Evolutionary conservation across 805 yeast genomes (phyloP), one percentile per base, ranked within the genome.

Genomic region (Pichia rugopelliculosa): DNA sequence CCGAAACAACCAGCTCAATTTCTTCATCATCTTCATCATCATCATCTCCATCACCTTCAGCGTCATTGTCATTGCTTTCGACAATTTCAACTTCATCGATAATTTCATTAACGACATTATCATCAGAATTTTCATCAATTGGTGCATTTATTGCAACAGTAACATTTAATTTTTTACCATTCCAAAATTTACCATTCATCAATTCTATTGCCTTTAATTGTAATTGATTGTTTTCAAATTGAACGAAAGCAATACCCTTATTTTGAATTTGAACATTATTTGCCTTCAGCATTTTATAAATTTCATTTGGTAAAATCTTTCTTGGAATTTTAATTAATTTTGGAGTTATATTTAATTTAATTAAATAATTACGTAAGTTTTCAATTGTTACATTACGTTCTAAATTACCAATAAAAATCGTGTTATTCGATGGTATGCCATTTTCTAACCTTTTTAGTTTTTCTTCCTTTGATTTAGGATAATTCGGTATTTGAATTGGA

Each of bases 81-180:
- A 7, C 42, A 11, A 8, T 36, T 6, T 38, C 49, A 20, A 17
- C 36, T 21, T 42, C 22, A 13, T 21, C 18, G 15, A 24, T 40
- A 15, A 7, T 20, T 30, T 39, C 39, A 17, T 20, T 22, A 11
- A 13, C 47, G 5, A 41, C 44, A 30, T 44, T 33, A 36, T 37
- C 47, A 21, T 30, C 39, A 30, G 21, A 18, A 15, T 41, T 40
- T 34, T 54, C 56, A 20, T 52, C 56, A 41, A 57, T 66, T 22
- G 59, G 61, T 11, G 81, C 70, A 58, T 82, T 87, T 53, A 85
- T 75, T 20, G 96, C 96, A 56, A 82, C 75, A 54, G 82, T 83
- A 50, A 84, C 87, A 41, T 75, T 68, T 49, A 89, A 68, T 43
- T 71, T 72, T 63, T 86, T 77, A 44, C 84, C 96, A 51, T 78